Base-by-base conservation (phyloP, 495 filamentous ascomycete species). In the Xylaria acuta region DNA sequence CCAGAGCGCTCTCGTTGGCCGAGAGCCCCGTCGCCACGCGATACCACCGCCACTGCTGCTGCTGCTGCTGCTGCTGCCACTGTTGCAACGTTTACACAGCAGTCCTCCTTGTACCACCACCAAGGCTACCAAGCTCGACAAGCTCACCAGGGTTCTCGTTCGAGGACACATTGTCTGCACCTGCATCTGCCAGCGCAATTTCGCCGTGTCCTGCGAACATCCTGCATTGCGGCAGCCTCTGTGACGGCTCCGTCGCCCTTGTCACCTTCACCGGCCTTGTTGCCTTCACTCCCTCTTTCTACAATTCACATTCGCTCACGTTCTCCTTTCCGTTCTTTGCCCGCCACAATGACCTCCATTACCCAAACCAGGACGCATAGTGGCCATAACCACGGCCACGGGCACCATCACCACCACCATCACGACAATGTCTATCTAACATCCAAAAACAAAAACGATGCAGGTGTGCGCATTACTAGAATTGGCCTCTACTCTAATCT, bases 401-500 rank as follows among this genome's bases (percentile, higher is more conserved):
- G 69, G 5, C 53, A 54, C 62, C 86, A 87, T 72, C 90, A 93
- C 79, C 90, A 93, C 81, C 92, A 94, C 75, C 90, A 92, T 75
- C 90, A 93, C 79, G 93, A 96, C 83, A 97, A 95, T 85, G 89
- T 90, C 38, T 98, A 95, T 80, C 87, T 99, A 36, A 93, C 90
- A 5, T 97, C 94, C 1, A 86, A 85, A 43, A 94, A 99, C 83
- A 97, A 93, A 81, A 90, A 92, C 54, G 97, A 99, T 82, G 92
- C 96, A 25, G 96, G 94, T 69, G 96, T 99, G 71, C 90, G 94
- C 65, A 99, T 99, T 69, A 99, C 96, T 38, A 88, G 95, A 65
- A 90, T 98, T 76, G 96, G 96, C 9, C 88, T 99, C 45, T 91
- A 92, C 76, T 94, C 95, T 69, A 99, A 99, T 78, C 88, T 98